Base-by-base conservation (phyloP, 1,139 yeast species). In the Yamadazyma triangularis region DNA sequence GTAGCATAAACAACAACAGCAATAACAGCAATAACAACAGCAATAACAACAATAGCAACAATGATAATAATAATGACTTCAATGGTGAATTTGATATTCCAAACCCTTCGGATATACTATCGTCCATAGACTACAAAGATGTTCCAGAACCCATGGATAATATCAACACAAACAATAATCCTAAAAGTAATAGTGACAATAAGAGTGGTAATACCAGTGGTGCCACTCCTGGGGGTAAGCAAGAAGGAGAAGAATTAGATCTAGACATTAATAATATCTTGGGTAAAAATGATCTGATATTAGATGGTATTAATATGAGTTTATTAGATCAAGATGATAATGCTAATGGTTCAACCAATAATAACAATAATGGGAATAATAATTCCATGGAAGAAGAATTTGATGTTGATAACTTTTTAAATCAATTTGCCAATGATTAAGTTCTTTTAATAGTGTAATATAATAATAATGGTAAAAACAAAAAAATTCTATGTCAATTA, bases 341-440 rank as follows among this genome's bases (percentile, higher is more conserved):
- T 18, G 9, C 6, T 9, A 18, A 18, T 18, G 33, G 33, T 10
- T 38, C 32, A 15, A 21, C 21, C 9, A 24, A 23, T 19, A 29
- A 8, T 18, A 36, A 30, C 9, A 39, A 33, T 9, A 53, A 41
- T n/a, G 38, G 31, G n/a, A 41, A 45, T 10, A 41, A 33, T n/a
- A 45, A 38, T 23, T 34, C 33, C 12, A 50, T 44, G 21, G 59
- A 53, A 14, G 61, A 57, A 21, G 73, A 66, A 39, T 68, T 68
- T 44, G 73, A 68, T 40, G 73, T 68, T 25, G 74, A 68, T 37
- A 65, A 58, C 40, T 68, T 68, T 42, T 56, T 68, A 41, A 66
- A 65, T 41, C 73, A 68, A 42, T 66, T 66, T 46, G 71, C 71
- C 5, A 64, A 52, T 22, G 53, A 51, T 18, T 18, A 18, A 18